Conservation (phyloP, 305 asterid genomes). For the Stenogyne calaminthoides region DNA sequence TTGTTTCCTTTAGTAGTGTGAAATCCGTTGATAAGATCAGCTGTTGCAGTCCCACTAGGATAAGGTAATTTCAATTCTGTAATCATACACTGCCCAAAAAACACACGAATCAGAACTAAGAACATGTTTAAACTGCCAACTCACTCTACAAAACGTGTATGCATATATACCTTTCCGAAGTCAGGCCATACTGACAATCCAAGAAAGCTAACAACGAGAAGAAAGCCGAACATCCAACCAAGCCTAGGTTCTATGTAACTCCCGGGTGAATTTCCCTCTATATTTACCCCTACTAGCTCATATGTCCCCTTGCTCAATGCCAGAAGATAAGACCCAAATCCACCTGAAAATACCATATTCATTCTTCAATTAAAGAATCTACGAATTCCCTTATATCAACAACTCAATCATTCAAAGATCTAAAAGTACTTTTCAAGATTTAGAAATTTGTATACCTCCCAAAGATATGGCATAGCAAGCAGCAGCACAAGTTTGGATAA, state of each 20-base stretch:
- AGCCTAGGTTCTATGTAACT: slow-evolving; percentile 69
- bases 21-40: neutral
- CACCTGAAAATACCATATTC: slow-evolving; percentile 47
- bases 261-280: slow-evolving; percentile 65
- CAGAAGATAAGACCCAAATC: slow-evolving; percentile 84
- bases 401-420: neutral
- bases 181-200: slow-evolving; percentile 85
- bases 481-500: slow-evolving; percentile 49
- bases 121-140: neutral
- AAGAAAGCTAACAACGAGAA: slow-evolving; percentile 76
- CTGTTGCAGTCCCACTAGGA: slow-evolving; percentile 27
- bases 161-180: slow-evolving; percentile 59
- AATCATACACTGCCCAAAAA: neutral
- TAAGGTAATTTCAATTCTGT: slow-evolving; percentile 1
- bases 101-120: slow-evolving; percentile 6
- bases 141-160: neutral
- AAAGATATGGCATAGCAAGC: slow-evolving; percentile 50
- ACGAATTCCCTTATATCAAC: neutral
- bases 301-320: slow-evolving; percentile 75
- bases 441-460: slow-evolving; percentile 44
- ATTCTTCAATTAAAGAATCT: neutral
- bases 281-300: slow-evolving; percentile 63
- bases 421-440: neutral
- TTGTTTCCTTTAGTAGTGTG: slow-evolving; percentile 40
- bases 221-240: slow-evolving; percentile 89